These are phyloP conservation scores for Cyphellophora europaea DNA, from an alignment of 2,329 filamentous ascomycete species.

Conservation along the genomic window DNA sequence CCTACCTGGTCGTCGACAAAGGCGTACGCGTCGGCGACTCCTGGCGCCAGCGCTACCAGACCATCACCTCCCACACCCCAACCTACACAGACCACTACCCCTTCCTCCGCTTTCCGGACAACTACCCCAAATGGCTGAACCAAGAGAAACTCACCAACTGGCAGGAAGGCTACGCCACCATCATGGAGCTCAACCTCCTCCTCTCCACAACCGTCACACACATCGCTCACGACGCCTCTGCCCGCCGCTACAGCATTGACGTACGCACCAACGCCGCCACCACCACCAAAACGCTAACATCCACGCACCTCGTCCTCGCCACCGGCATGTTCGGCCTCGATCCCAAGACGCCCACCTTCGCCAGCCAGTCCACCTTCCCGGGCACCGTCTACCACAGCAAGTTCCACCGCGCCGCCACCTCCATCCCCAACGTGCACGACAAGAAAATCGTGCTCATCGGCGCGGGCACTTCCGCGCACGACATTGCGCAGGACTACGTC, in stretches of 20 bases:
- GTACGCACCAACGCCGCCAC: conserved; percentile 8
- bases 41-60: conserved; percentile 48
- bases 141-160: conserved; percentile 41
- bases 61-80: conserved; percentile 31
- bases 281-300: conserved; percentile 23
- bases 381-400: conserved; percentile 27
- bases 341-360: conserved; percentile 28
- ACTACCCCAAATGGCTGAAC: conserved; percentile 34
- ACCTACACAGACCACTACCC: conserved; percentile 27
- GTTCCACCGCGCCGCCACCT: conserved; percentile 32
- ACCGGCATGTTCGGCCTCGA: conserved; percentile 38
- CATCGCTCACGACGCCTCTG: conserved; percentile 28
- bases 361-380: conserved; percentile 31
- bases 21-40: conserved; percentile 52
- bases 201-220: conserved; percentile 29
- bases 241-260: conserved; percentile 29
- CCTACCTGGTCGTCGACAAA: conserved; percentile 47
- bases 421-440: conserved; percentile 23
- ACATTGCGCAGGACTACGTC: conserved; percentile 33
- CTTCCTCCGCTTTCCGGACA: conserved; percentile 26
- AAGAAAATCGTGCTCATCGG: conserved; percentile 39
- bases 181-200: conserved; percentile 42
- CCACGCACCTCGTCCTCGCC: conserved; percentile 39
- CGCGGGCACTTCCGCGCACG: conserved; percentile 39
- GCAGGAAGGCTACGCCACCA: conserved; percentile 38